A percentile compares a stretch with the other conserved stretches of the same genome.
Evolutionary conservation across 179 eudicot genomes (phyloP).

Genomic region (Spinacia oleracea): DNA sequence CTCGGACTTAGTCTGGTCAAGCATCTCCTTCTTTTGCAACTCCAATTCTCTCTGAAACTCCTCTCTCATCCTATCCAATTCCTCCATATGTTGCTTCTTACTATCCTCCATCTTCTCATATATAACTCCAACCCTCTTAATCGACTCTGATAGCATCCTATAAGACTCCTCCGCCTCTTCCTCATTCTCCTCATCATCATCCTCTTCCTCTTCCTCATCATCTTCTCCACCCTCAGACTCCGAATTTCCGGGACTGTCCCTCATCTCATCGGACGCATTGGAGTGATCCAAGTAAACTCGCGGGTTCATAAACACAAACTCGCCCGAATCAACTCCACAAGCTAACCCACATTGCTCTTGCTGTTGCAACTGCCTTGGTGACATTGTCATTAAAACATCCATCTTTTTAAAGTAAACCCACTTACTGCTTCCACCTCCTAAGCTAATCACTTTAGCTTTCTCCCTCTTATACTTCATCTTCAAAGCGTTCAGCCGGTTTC

Average conservation of each 20-base stretch:
- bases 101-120: conserved; percentile 86
- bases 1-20: conserved; percentile 74
- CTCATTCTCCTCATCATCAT: conserved; percentile 36
- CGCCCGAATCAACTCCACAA: conserved; percentile 95
- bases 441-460: conserved; percentile 46
- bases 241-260: conserved; percentile 87
- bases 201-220: conserved; percentile 33
- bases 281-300: conserved; percentile 52
- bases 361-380: conserved; percentile 41
- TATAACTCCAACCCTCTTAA: conserved; percentile 77
- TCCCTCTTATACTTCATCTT: conserved; percentile 86
- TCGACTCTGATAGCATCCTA: conserved; percentile 71
- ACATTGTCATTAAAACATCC: conserved; percentile 72
- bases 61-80: conserved; percentile 82
- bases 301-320: conserved; percentile 89
- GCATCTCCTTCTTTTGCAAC: conserved; percentile 81
- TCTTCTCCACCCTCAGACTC: conserved; percentile 47
- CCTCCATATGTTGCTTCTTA: conserved; percentile 84
- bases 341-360: conserved; percentile 71
- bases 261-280: conserved; percentile 82
- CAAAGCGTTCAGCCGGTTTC: conserved; percentile 63
- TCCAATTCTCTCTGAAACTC: conserved; percentile 87
- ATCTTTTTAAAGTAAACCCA: conserved; percentile 82
- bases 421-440: conserved; percentile 44
- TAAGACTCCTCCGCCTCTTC: conserved; percentile 41